These are phyloP conservation scores for Puccinellia tenuiflora DNA, from an alignment of 176 grass and related monocot species.

Conservation along the genomic window DNA sequence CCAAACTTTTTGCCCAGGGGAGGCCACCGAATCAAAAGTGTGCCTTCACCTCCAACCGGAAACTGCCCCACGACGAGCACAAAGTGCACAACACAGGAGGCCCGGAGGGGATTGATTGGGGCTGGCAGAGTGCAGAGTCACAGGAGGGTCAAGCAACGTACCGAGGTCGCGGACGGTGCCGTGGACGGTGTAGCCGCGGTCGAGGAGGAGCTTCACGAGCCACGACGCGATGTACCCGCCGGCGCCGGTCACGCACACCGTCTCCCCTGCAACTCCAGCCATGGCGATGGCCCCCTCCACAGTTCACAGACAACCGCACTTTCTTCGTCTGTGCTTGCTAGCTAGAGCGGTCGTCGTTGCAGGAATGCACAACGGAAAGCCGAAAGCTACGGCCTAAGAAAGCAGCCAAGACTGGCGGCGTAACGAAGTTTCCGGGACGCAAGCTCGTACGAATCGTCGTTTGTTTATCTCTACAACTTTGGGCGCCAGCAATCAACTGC, in stretches of 20 bases:
- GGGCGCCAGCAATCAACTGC: too few relatives aligned
- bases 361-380: neutral
- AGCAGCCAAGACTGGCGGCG: neutral
- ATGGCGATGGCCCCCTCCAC: neutral
- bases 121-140: too few relatives aligned
- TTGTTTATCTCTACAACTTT: neutral
- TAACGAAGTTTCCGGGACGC: neutral
- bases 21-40: too few relatives aligned
- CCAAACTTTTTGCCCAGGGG: too few relatives aligned
- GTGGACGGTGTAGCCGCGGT: conserved; percentile 50
- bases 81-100: too few relatives aligned
- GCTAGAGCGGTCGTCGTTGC: neutral
- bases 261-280: neutral
- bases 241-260: conserved; percentile 58
- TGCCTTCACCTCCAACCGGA: too few relatives aligned
- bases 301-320: too few relatives aligned
- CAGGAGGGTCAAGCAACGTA: neutral
- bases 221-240: conserved; percentile 50
- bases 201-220: conserved; percentile 68
- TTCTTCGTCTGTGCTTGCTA: neutral
- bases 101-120: too few relatives aligned
- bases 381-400: neutral
- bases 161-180: conserved; percentile 52
- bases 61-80: too few relatives aligned
- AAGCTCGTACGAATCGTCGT: neutral